Evolutionary conservation across 2,329 filamentous ascomycete genomes (phyloP), one percentile per base, ranked within the genome.

Genomic region (Aspergillus tanneri): DNA sequence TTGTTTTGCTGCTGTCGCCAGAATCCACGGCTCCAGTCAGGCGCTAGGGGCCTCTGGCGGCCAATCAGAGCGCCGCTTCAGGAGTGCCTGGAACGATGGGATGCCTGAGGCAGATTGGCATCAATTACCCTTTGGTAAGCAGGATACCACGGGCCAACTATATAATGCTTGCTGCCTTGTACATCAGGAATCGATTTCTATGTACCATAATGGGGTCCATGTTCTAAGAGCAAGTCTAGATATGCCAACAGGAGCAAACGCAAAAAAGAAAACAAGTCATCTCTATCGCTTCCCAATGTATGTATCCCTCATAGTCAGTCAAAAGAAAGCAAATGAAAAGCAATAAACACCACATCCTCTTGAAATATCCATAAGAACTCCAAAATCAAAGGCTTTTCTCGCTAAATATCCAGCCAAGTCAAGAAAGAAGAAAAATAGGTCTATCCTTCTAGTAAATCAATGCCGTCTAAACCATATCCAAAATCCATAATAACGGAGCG

Each of bases 401-500:
- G 11, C 27, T 16, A 39, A n/a, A 37, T 22, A 38, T 24, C 32
- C 23, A 43, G 34, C 40, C 47, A 42, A 30, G 44, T 19, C 49
- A 38, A 38, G 43, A 25, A 36, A 43, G 28, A 11, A 14, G 18
- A 34, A 12, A 11, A 16, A 18, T 30, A 14, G 22, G 12, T 49
- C 62, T 57, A 71, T 50, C 66, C 71, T 52, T 76, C 71, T 49
- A 83, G 65, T 51, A 79, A 60, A 23, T 81, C 77, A 51, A 78
- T 73, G 23, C 77, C 78, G 50, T 77, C 68, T 46, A 82, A 70
- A 14, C 75, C 73, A 61, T 80, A 80, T 12, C 83, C 93, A 73
- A 97, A 99, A 72, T 99, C 93, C 78, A 97, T 86, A 51, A 99
- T 87, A 49, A 97, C 74, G 43, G 95, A 90, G 65, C 95, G 86